Conservation (phyloP, 192 early-diverging fungal genomes). For the Mortierella claussenii region DNA sequence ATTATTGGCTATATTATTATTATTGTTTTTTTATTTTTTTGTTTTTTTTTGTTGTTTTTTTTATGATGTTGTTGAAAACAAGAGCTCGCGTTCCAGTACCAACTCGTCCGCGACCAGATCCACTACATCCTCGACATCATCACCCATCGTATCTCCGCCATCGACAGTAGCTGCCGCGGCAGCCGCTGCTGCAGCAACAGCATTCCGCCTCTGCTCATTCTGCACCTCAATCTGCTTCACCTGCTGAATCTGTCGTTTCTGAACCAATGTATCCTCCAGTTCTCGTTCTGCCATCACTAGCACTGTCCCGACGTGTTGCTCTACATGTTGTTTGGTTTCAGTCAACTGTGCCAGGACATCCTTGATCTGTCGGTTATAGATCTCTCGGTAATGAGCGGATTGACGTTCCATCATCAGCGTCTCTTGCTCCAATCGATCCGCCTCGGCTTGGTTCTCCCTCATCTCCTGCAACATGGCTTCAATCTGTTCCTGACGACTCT, state of each 20-base stretch:
- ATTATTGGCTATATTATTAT: not conserved
- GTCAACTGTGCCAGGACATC: conserved; percentile 18
- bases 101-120: no score
- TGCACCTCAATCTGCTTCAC: not conserved
- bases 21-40: not conserved
- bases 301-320: conserved; percentile 38
- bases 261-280: conserved; percentile 10
- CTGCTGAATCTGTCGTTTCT: conserved; percentile 4
- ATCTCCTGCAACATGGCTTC: conserved; percentile 24
- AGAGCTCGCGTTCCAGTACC: no score
- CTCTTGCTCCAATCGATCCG: conserved; percentile 35
- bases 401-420: conserved; percentile 30
- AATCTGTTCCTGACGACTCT: conserved; percentile 27
- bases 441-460: conserved; percentile 16
- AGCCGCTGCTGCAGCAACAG: no score
- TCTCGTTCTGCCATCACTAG: conserved; percentile 28
- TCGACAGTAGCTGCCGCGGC: no score
- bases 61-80: not conserved
- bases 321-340: conserved; percentile 33
- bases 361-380: conserved; percentile 10
- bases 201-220: not conserved
- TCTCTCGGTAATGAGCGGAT: conserved; percentile 24
- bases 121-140: no score
- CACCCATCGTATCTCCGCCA: no score
- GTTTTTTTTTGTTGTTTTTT: not conserved